These are phyloP conservation scores for Mallotus repandus DNA, from an alignment of 441 rosid genomes.

Conservation along the genomic window DNA sequence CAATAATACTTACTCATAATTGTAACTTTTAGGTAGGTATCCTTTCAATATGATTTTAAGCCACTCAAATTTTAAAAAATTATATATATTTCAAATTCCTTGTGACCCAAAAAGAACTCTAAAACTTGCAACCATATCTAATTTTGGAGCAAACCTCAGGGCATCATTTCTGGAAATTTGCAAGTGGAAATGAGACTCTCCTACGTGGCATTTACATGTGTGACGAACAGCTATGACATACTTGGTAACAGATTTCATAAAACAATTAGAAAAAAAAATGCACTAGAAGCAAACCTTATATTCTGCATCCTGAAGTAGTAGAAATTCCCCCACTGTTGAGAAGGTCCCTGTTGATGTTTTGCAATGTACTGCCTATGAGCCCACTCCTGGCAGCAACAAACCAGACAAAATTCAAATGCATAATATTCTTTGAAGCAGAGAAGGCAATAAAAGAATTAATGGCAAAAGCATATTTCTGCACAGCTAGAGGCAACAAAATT, in stretches of 20 bases:
- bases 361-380: constrained; percentile 91
- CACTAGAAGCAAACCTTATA: constrained; percentile 60
- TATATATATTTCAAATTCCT: background rate
- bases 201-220: too few relatives aligned
- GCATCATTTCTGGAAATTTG: background rate
- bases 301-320: constrained; percentile 92
- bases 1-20: background rate
- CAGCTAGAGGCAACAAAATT: background rate
- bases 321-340: constrained; percentile 98
- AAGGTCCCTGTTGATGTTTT: constrained; percentile 88
- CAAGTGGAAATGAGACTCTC: too few relatives aligned
- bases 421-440: background rate
- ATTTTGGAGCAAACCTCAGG: too few relatives aligned
- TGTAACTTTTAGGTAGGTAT: background rate
- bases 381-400: constrained; percentile 71
- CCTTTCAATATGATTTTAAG: background rate
- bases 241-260: background rate
- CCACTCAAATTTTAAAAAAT: too few relatives aligned
- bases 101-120: background rate
- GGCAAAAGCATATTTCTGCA: constrained; percentile 7
- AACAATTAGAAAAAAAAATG: constrained; percentile 7
- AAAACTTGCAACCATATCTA: background rate
- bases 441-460: background rate
- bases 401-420: constrained; percentile 11
- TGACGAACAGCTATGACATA: too few relatives aligned